These are phyloP conservation scores for Monosporascus ibericus DNA, from an alignment of 2,329 filamentous ascomycete genomes.

Conservation along the genomic window DNA sequence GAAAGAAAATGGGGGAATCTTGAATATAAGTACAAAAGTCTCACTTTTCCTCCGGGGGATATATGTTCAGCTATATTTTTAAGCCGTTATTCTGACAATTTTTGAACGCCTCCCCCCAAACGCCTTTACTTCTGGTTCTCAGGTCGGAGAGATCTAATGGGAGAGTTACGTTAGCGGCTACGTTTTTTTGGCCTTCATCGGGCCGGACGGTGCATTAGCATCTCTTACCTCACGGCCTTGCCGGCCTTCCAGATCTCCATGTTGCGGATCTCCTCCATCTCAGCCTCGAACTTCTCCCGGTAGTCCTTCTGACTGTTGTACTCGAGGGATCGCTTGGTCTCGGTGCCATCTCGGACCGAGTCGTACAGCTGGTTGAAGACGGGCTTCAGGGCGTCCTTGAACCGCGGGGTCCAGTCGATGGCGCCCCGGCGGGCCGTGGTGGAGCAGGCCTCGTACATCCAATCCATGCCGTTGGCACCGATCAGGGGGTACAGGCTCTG, in stretches of 20 bases:
- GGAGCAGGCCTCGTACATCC: slow-evolving; percentile 99
- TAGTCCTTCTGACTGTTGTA: slow-evolving; percentile 97
- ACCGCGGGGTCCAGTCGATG: slow-evolving; percentile 95
- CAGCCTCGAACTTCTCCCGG: slow-evolving; percentile 92
- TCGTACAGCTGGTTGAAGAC: slow-evolving; percentile 98
- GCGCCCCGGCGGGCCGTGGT: slow-evolving; percentile 97
- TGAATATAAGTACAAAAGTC: slow-evolving; percentile 30
- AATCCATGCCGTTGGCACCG: slow-evolving; percentile 97
- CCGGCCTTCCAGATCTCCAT: slow-evolving; percentile 99
- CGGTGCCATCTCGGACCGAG: slow-evolving; percentile 80
- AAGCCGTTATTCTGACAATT: slow-evolving; percentile 14
- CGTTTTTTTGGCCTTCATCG: background rate
- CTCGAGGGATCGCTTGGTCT: slow-evolving; percentile 94
- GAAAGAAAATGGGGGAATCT: slow-evolving; percentile 24
- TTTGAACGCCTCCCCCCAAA: slow-evolving; percentile 13
- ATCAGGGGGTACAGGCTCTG: slow-evolving; percentile 98
- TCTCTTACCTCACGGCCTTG: slow-evolving; percentile 81
- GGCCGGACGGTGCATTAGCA: background rate
- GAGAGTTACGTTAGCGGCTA: slow-evolving; percentile 14
- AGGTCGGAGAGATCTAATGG: slow-evolving; percentile 63
- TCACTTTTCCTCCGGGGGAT: slow-evolving; percentile 12
- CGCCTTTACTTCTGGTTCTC: slow-evolving; percentile 72
- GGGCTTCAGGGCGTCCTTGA: slow-evolving; percentile 98
- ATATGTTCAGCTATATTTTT: slow-evolving; percentile 18
- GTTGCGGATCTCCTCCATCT: slow-evolving; percentile 97